Conservation (phyloP, 345 rosid genomes). For the Cardamine resedifolia region DNA sequence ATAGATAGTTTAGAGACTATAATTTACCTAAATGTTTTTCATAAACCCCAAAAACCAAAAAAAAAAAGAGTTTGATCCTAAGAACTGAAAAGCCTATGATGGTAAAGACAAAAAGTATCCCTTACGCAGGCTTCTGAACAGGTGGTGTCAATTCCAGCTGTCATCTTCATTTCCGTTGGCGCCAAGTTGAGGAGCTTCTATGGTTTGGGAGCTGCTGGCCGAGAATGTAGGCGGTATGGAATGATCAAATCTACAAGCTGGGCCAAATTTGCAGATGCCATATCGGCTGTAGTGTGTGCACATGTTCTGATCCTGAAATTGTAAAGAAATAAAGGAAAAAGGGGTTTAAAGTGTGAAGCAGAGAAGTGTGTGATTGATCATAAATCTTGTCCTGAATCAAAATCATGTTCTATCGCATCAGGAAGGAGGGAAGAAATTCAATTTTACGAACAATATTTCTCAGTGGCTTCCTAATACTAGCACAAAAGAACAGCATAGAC, state of each 20-base stretch:
- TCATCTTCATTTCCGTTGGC: constrained; percentile 31
- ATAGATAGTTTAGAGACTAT: constrained; percentile 32
- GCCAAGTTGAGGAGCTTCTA: constrained; percentile 32
- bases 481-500: not conserved
- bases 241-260: constrained; percentile 71
- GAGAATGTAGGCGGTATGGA: constrained; percentile 44
- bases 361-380: not conserved
- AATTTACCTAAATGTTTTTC: constrained; percentile 29
- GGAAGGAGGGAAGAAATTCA: not conserved
- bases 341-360: not conserved
- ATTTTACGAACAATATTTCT: not conserved
- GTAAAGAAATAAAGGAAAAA: not conserved
- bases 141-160: constrained; percentile 32
- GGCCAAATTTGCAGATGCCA: constrained; percentile 98
- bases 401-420: constrained; percentile 14
- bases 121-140: constrained; percentile 26
- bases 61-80: constrained; percentile 30
- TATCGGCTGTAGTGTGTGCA: constrained; percentile 88
- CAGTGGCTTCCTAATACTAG: constrained; percentile 5
- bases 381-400: not conserved
- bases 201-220: constrained; percentile 34
- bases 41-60: constrained; percentile 32
- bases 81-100: constrained; percentile 22
- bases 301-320: constrained; percentile 67
- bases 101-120: constrained; percentile 22